These are phyloP conservation scores for Colletotrichum sp. DNA, from an alignment of 2,329 filamentous ascomycete genomes.

Conservation along the genomic window DNA sequence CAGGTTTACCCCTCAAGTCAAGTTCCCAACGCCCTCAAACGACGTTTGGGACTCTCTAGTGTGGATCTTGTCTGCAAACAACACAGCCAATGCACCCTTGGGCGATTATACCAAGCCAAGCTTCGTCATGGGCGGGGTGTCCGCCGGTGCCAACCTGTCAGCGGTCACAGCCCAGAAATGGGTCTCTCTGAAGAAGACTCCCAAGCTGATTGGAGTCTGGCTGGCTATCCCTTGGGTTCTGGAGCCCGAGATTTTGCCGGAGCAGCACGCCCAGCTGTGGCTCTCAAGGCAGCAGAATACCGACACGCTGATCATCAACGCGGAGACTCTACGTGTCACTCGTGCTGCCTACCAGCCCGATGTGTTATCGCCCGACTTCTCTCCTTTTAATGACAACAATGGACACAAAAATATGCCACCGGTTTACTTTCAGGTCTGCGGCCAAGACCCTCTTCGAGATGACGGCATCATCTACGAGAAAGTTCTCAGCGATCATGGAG, in stretches of 20 bases:
- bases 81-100: background rate
- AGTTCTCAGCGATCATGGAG: background rate
- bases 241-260: conserved; percentile 19
- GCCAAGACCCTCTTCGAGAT: conserved; percentile 51
- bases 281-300: conserved; percentile 45
- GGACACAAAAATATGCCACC: conserved; percentile 41
- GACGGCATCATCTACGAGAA: conserved; percentile 52
- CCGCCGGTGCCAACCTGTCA: conserved; percentile 21
- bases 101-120: background rate
- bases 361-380: conserved; percentile 28
- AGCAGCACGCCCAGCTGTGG: conserved; percentile 40
- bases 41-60: conserved; percentile 42
- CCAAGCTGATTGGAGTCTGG: conserved; percentile 5
- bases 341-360: conserved; percentile 32
- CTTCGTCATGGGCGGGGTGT: conserved; percentile 22
- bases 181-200: background rate
- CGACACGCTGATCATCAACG: conserved; percentile 35
- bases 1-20: conserved; percentile 48
- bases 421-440: conserved; percentile 51
- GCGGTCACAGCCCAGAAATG: conserved; percentile 17
- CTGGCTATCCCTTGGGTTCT: conserved; percentile 2
- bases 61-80: conserved; percentile 11
- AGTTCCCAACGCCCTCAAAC: conserved; percentile 44
- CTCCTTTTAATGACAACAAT: conserved; percentile 34
- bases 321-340: conserved; percentile 27